phyloP scores from a whole-genome alignment of 352 stramenopile species.

The Pythium rishiriense region DNA sequence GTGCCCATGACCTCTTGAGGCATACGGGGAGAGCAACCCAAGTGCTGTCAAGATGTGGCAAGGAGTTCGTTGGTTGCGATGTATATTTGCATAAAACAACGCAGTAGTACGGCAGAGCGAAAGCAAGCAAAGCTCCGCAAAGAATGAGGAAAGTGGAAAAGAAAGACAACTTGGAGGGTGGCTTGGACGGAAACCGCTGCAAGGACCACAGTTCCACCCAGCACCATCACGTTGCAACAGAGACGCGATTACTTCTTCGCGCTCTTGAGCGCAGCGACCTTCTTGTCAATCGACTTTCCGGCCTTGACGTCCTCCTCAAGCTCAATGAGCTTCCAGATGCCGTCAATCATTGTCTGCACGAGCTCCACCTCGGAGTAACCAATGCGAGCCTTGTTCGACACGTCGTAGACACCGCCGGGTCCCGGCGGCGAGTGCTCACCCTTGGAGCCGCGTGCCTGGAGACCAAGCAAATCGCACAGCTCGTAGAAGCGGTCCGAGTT shows the following conservation, averaged over 20 bases:
- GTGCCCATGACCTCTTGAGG: too few species aligned
- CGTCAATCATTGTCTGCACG: constrained; percentile 87
- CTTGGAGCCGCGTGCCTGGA: constrained; percentile 78
- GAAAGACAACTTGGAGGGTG: neutral
- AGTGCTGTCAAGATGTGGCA: too few species aligned
- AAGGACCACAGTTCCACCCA: neutral
- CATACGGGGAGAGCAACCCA: too few species aligned
- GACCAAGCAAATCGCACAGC: constrained; percentile 40
- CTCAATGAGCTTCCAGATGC: constrained; percentile 81
- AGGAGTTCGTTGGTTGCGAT: too few species aligned
- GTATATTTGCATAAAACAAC: too few species aligned
- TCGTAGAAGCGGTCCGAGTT: constrained; percentile 70
- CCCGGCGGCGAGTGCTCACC: constrained; percentile 82
- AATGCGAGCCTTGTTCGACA: constrained; percentile 88
- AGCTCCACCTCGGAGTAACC: constrained; percentile 90
- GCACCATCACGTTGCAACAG: neutral
- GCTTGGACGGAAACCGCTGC: neutral
- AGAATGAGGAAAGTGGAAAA: neutral
- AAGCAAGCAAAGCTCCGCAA: too few species aligned
- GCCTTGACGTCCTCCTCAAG: constrained; percentile 87
- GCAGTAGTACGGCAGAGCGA: too few species aligned
- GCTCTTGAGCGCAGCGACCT: constrained; percentile 48
- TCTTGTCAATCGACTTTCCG: constrained; percentile 65
- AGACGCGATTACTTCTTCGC: constrained; percentile 20
- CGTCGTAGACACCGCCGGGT: constrained; percentile 83